phyloP scores from a whole-genome alignment of 306 rosid species.

The Pyrus pyrifolia region DNA sequence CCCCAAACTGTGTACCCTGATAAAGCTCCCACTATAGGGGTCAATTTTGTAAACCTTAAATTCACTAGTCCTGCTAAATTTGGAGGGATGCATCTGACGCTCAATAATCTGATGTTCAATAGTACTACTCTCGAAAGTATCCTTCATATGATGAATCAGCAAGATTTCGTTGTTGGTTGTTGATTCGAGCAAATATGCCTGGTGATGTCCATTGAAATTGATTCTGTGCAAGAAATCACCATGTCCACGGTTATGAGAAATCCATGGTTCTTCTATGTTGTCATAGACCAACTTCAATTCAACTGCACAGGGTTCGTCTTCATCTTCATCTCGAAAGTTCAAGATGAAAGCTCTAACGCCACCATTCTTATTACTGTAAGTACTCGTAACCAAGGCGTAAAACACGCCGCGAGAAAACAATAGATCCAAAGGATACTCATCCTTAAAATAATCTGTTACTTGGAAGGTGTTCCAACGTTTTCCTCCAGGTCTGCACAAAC shows the following conservation, averaged over 20 bases:
- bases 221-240: too few species aligned
- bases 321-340: too few species aligned
- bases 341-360: not conserved
- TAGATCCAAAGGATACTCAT: not conserved
- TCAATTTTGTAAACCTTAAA: not conserved
- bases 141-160: not conserved
- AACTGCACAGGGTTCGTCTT: not conserved
- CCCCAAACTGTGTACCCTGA: not conserved
- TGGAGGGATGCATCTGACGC: too few species aligned
- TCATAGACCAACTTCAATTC: not conserved
- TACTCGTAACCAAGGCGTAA: not conserved
- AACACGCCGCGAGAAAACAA: not conserved
- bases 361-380: not conserved
- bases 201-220: not conserved
- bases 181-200: not conserved
- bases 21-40: not conserved
- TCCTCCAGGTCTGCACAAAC: not conserved
- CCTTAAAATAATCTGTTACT: not conserved
- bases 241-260: too few species aligned
- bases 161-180: not conserved
- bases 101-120: too few species aligned
- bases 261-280: not conserved
- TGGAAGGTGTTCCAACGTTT: not conserved
- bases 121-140: not conserved
- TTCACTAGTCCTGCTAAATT: not conserved